Conservation (phyloP, 352 stramenopile species). For the Pythium apleroticum region DNA sequence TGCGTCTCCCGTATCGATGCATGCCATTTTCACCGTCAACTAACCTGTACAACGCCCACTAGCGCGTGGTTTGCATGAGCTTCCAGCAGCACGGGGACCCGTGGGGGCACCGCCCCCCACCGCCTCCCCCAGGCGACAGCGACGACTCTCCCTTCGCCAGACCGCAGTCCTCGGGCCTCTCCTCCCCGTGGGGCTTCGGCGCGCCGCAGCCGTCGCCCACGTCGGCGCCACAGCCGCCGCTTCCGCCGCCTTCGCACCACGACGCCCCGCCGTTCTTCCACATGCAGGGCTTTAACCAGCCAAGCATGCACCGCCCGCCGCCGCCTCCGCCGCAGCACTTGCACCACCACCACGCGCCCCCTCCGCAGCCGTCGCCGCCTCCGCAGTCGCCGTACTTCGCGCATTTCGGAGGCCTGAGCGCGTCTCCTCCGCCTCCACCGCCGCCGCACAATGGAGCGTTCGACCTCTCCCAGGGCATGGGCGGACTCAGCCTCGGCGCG, state of each 20-base stretch:
- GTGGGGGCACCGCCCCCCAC: slow-evolving; percentile 16
- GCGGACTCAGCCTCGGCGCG: slow-evolving; percentile 30
- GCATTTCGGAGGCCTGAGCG: slow-evolving; percentile 8
- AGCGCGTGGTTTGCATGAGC: slow-evolving; percentile 12
- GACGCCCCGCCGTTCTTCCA: slow-evolving; percentile 15
- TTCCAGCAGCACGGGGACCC: slow-evolving; percentile 24
- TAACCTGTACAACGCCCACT: not conserved
- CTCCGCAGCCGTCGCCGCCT: slow-evolving; percentile 4
- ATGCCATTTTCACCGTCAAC: not conserved
- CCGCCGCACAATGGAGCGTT: slow-evolving; percentile 22
- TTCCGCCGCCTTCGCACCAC: slow-evolving; percentile 18
- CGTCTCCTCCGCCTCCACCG: slow-evolving; percentile 16
- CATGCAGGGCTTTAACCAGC: slow-evolving; percentile 4
- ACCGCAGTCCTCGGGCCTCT: slow-evolving; percentile 1
- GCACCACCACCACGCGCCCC: not conserved
- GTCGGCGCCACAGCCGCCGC: slow-evolving; percentile 11
- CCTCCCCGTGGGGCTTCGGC: slow-evolving; percentile 24
- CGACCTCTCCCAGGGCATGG: slow-evolving; percentile 47
- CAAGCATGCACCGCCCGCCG: not conserved
- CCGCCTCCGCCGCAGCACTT: slow-evolving; percentile 12
- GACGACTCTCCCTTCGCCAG: slow-evolving; percentile 18
- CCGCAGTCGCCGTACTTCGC: slow-evolving; percentile 2
- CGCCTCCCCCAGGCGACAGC: slow-evolving; percentile 17
- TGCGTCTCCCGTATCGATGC: slow-evolving; percentile 7
- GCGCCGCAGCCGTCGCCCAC: slow-evolving; percentile 10